Conservation (phyloP, 2,329 filamentous ascomycete species). For the Penicillium psychrosexuale region DNA sequence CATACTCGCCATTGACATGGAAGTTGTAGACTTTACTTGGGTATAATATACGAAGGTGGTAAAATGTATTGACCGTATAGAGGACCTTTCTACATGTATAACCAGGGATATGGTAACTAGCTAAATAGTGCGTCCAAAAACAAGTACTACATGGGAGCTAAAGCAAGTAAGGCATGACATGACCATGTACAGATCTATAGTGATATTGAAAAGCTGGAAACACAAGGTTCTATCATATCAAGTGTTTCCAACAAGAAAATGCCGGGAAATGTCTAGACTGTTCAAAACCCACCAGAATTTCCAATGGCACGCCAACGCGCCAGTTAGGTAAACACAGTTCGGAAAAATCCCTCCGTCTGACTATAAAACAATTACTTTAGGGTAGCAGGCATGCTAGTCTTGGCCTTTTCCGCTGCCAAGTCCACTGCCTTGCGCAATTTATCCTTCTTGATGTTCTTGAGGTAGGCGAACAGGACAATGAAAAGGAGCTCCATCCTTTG, state of each 20-base stretch:
- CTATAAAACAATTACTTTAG: conserved; percentile 42
- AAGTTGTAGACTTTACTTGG: background rate
- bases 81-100: too few relatives aligned
- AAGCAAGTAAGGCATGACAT: background rate
- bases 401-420: conserved; percentile 61
- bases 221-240: conserved; percentile 2
- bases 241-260: background rate
- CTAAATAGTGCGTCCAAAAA: background rate
- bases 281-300: conserved; percentile 6
- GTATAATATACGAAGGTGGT: too few relatives aligned
- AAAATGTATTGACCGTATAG: too few relatives aligned
- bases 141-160: background rate
- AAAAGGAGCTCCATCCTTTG: conserved; percentile 81
- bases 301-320: conserved; percentile 14
- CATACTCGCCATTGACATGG: background rate
- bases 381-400: conserved; percentile 48
- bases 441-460: conserved; percentile 66
- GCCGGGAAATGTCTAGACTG: conserved; percentile 13
- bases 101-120: background rate
- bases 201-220: background rate
- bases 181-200: conserved; percentile 6
- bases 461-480: conserved; percentile 77
- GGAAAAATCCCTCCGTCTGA: conserved; percentile 10
- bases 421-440: conserved; percentile 67
- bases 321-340: conserved; percentile 12